A percentile compares a stretch with the other conserved stretches of the same genome.
phyloP scores from a whole-genome alignment of 371 early-diverging fungal species.

The Sporodiniella umbellata region DNA sequence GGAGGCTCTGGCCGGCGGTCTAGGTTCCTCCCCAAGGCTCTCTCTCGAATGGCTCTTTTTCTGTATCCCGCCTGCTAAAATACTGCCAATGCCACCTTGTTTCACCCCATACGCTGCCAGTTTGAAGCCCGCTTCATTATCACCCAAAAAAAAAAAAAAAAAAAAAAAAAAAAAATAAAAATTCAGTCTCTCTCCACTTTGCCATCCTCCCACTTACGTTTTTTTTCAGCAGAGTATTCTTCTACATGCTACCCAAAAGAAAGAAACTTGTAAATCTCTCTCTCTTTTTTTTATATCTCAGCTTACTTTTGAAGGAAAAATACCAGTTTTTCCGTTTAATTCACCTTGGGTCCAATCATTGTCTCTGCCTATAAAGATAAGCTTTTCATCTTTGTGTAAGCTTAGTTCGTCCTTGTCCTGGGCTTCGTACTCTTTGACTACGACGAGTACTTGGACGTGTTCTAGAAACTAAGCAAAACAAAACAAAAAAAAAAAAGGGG shows the following conservation, averaged over 20 bases:
- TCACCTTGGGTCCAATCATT: constrained; percentile 61
- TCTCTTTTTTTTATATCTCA: too few relatives aligned
- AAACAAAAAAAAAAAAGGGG: neutral
- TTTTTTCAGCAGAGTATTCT: constrained; percentile 3
- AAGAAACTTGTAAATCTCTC: too few relatives aligned
- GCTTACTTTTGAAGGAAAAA: constrained; percentile 64
- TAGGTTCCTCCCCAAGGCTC: neutral
- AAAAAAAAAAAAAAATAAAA: neutral
- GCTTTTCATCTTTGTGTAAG: neutral
- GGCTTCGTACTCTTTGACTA: neutral
- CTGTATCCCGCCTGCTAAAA: constrained; percentile 56
- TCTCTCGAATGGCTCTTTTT: neutral
- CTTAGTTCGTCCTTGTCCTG: neutral
- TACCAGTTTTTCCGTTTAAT: constrained; percentile 64
- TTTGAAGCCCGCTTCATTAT: constrained; percentile 37
- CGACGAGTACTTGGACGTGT: neutral
- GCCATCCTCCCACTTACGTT: neutral
- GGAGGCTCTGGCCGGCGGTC: neutral
- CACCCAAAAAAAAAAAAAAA: neutral
- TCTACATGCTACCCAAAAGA: constrained; percentile 18
- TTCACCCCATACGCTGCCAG: constrained; percentile 79
- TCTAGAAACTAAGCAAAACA: constrained; percentile 19
- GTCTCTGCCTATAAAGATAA: neutral
- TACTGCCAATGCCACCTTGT: constrained; percentile 78
- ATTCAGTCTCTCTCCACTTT: neutral